These are phyloP conservation scores for Rubia yunnanensis DNA, from an alignment of 257 asterid genomes.

Conservation along the genomic window DNA sequence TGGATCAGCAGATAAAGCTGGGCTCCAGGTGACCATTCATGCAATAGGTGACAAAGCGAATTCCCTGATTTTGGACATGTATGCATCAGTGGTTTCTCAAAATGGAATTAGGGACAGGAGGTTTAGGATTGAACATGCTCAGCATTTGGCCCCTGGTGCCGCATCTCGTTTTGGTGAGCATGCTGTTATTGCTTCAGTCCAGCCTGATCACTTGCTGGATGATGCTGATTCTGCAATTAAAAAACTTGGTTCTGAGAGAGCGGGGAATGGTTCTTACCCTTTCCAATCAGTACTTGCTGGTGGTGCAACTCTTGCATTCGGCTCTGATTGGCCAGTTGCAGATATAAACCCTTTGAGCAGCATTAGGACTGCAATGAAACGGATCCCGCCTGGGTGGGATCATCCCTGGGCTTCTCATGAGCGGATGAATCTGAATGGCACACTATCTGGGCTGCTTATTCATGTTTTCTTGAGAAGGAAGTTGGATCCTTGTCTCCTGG, in stretches of 20 bases:
- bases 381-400: constrained; percentile 71
- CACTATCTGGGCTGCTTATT: constrained; percentile 84
- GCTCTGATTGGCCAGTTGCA: constrained; percentile 98
- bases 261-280: constrained; percentile 58
- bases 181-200: constrained; percentile 77
- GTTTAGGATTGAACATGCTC: constrained; percentile 95
- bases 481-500: constrained; percentile 80
- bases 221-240: constrained; percentile 79
- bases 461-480: constrained; percentile 75
- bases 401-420: constrained; percentile 74
- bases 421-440: constrained; percentile 45
- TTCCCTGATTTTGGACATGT: constrained; percentile 76
- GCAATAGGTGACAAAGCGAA: constrained; percentile 95
- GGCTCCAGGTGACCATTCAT: constrained; percentile 95
- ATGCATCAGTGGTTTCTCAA: constrained; percentile 50
- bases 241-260: constrained; percentile 76
- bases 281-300: constrained; percentile 60
- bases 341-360: constrained; percentile 79
- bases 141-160: constrained; percentile 75
- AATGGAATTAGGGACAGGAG: constrained; percentile 74
- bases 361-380: constrained; percentile 60
- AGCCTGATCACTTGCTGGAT: constrained; percentile 88
- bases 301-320: constrained; percentile 63
- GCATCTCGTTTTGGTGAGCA: constrained; percentile 70
- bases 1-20: constrained; percentile 62